Evolutionary conservation across 805 yeast species (phyloP).

Genomic region (Candida ficus): DNA sequence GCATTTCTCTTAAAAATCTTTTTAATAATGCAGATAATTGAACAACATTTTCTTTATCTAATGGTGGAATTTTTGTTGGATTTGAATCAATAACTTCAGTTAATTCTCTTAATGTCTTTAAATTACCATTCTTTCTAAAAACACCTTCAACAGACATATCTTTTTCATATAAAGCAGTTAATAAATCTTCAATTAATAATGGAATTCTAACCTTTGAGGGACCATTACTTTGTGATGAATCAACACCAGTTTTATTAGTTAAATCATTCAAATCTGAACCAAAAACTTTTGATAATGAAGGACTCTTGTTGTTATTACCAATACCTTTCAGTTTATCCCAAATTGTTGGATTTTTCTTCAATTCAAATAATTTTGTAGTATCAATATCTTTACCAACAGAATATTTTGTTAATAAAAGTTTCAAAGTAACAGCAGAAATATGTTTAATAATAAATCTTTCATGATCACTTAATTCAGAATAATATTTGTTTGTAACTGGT

Average conservation of each 20-base stretch:
- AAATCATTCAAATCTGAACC: constrained; percentile 71
- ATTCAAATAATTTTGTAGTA: constrained; percentile 24
- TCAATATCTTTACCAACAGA: constrained; percentile 36
- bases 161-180: constrained; percentile 77
- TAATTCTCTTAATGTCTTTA: constrained; percentile 69
- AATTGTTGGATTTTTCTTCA: constrained; percentile 32
- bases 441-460: constrained; percentile 59
- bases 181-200: constrained; percentile 77
- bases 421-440: constrained; percentile 50
- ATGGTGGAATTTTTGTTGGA: constrained; percentile 67
- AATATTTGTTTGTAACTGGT: constrained; percentile 38
- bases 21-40: constrained; percentile 92
- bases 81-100: constrained; percentile 67
- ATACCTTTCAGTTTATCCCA: constrained; percentile 38
- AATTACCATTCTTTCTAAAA: constrained; percentile 94
- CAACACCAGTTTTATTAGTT: constrained; percentile 69
- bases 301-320: constrained; percentile 23
- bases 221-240: constrained; percentile 80
- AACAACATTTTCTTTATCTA: constrained; percentile 74
- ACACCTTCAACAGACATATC: constrained; percentile 96
- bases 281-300: constrained; percentile 47
- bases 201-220: constrained; percentile 80
- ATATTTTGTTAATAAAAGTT: constrained; percentile 23
- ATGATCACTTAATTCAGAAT: constrained; percentile 53
- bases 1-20: constrained; percentile 86